Evolutionary conservation across 768 basidiomycete species (phyloP), one percentile per base, ranked within the genome.

Genomic region (Tulasnella sp.): DNA sequence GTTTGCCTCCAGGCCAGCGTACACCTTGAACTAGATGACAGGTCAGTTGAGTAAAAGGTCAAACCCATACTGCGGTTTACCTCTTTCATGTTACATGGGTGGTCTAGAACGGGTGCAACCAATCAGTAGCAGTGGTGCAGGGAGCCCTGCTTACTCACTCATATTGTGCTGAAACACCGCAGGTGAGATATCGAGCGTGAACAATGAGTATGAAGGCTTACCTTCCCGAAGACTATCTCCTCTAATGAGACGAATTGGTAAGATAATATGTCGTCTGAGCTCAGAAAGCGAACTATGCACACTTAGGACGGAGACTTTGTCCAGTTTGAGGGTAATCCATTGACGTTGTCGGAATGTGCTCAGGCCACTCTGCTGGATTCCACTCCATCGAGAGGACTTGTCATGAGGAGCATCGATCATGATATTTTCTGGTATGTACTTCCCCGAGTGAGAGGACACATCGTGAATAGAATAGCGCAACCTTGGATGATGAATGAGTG

Each of bases 11-110:
- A 87, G 83, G 7, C 92, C 93, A 25, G 90, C 75, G 76, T 87
- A 89, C 14, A 93, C 80, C 81, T 90, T 90, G 85, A 94, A 91
- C 75, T 93, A 91, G 80, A 92, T 92, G 89, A 92, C 90, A 80
- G 93, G 93, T 80, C 93, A 94, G 39, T 92, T 91, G 82, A 93
- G 92, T 25, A 87, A 92, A 93, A 54, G 49, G 29, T 29, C 77
- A n/a, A 77, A 19, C 36, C 22, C 1, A 1, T 25, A 31, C 17
- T 39, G 2, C 15, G 19, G 1, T 36, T 15, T 25, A 70, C 69
- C 69, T 73, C 72, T 42, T 52, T 42, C 37, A 73, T 38, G 17
- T 73, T 73, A n/a, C 72, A 73, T 31, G 72, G 72, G 42, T 73
- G 72, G 36, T 29, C 72, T 73, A 15, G 19, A 49, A 25, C 52